phyloP scores from a whole-genome alignment of 805 yeast species.

The Lipomyces sp. region DNA sequence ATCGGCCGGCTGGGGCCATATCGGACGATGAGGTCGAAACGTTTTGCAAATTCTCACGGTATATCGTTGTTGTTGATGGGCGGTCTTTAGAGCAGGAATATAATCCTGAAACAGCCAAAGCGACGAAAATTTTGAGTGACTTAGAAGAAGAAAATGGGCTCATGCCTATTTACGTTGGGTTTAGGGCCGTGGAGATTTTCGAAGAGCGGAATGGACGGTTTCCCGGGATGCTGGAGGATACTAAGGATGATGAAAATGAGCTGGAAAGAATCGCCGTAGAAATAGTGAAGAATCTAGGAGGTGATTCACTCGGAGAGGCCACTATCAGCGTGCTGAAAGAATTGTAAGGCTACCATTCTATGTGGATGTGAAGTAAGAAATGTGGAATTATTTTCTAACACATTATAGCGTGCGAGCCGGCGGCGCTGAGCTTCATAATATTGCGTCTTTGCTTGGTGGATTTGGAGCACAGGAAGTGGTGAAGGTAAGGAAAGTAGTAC shows the following conservation, averaged over 20 bases:
- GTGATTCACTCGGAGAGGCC: constrained; percentile 19
- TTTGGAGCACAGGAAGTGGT: constrained; percentile 82
- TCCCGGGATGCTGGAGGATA: constrained; percentile 26
- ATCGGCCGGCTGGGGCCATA: constrained; percentile 45
- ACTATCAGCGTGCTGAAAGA: constrained; percentile 52
- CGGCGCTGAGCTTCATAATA: constrained; percentile 59
- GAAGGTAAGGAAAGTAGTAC: constrained; percentile 51
- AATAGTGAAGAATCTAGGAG: constrained; percentile 22
- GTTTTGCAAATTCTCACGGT: constrained; percentile 68
- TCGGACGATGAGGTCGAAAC: constrained; percentile 48
- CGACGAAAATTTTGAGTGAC: constrained; percentile 15
- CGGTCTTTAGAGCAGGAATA: constrained; percentile 36
- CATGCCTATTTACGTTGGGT: constrained; percentile 39
- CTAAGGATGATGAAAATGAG: constrained; percentile 21
- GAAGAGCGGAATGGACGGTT: constrained; percentile 33
- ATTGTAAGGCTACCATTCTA: constrained; percentile 42
- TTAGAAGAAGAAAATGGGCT: constrained; percentile 35
- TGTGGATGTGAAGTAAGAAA: not conserved
- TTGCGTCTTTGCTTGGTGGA: constrained; percentile 78
- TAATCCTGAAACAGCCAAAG: constrained; percentile 16
- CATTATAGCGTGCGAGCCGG: constrained; percentile 41
- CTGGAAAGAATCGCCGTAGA: constrained; percentile 24
- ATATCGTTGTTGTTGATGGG: constrained; percentile 58
- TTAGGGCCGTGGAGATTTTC: constrained; percentile 38
- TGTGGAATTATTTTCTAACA: not conserved